Conservation (phyloP, 192 early-diverging fungal genomes). For the Coemansia umbellata region DNA sequence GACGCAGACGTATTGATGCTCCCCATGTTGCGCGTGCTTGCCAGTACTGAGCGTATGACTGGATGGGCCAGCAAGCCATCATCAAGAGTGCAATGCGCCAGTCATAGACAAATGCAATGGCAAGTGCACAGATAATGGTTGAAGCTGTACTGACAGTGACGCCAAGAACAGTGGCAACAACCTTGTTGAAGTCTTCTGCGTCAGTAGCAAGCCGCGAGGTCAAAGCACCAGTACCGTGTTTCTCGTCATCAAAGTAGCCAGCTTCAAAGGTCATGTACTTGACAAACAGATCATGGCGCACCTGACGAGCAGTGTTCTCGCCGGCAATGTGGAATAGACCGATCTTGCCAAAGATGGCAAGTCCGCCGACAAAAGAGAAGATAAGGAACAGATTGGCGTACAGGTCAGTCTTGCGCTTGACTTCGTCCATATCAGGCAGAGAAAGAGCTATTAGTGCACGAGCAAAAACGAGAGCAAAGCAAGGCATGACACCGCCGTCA, state of each 20-base stretch:
- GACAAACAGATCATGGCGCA: conserved; percentile 59
- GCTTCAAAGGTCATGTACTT: conserved; percentile 66
- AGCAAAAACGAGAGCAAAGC: conserved; percentile 66
- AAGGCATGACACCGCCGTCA: conserved; percentile 70
- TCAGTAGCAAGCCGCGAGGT: conserved; percentile 68
- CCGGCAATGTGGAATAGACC: conserved; percentile 56
- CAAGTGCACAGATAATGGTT: conserved; percentile 22
- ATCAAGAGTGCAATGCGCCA: conserved; percentile 63
- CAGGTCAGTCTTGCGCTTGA: conserved; percentile 18
- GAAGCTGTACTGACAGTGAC: conserved; percentile 12
- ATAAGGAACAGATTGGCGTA: conserved; percentile 42
- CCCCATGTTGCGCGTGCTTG: conserved; percentile 52
- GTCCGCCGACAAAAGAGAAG: conserved; percentile 41
- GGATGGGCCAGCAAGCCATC: conserved; percentile 60
- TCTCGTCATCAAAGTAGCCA: conserved; percentile 66
- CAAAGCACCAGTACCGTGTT: conserved; percentile 64
- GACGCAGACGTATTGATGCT: conserved; percentile 45
- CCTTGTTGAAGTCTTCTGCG: conserved; percentile 49
- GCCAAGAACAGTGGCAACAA: conserved; percentile 20
- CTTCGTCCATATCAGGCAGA: conserved; percentile 8
- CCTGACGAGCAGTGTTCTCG: conserved; percentile 57
- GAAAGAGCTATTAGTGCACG: conserved; percentile 17
- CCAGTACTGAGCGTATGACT: conserved; percentile 57
- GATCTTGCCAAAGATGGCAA: conserved; percentile 52
- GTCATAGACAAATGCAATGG: conserved; percentile 50